Evolutionary conservation across 106 monocot genomes (phyloP), one percentile per base, ranked within the genome.

Genomic region (Triglochin maritima): DNA sequence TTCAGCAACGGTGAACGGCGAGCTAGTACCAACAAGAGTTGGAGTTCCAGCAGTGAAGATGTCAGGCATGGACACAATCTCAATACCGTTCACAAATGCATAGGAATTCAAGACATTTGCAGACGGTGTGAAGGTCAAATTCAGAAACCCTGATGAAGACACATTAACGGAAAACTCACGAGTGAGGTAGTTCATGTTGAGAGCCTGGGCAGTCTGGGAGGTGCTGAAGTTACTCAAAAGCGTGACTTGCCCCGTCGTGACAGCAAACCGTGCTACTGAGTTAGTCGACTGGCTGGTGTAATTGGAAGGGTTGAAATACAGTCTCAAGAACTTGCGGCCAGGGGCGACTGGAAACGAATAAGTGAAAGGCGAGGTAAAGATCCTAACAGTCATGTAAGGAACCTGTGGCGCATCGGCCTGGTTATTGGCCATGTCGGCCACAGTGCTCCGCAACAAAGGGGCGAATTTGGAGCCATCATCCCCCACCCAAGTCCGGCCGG

Each of bases 21-120:
- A 50, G 2, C 54, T 6, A 4, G 45, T 4, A 0, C 48, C 71
- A 13, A 81, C 72, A 9, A 93, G 17, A 17, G 16, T 5, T 5
- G 80, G 70, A 3, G 16, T 58, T 4, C 46, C 8, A 2, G 47
- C 3, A 6, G 47, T 42, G 69, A 88, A 81, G 11, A 92, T 17
- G 47, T 92, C 81, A 1, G 92, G 85, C 57, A 66, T 74, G 9
- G 88, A 77, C 13, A 85, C 76, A 51, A 92, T 79, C 72, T 88
- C 85, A 62, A 93, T 93, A 41, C 92, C 92, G 17, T 93, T 93
- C 67, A 93, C 59, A 69, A 88, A 88, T 42, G 92, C 92, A 67
- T 72, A 88, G 15, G 81, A 57, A 16, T 69, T 75, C 3, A 49
- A 5, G 69, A 74, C 55, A 65, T 61, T 65, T 12, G 74, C 5